Evolutionary conservation across 768 basidiomycete genomes (phyloP).

Genomic region (Peribolospora baueri): DNA sequence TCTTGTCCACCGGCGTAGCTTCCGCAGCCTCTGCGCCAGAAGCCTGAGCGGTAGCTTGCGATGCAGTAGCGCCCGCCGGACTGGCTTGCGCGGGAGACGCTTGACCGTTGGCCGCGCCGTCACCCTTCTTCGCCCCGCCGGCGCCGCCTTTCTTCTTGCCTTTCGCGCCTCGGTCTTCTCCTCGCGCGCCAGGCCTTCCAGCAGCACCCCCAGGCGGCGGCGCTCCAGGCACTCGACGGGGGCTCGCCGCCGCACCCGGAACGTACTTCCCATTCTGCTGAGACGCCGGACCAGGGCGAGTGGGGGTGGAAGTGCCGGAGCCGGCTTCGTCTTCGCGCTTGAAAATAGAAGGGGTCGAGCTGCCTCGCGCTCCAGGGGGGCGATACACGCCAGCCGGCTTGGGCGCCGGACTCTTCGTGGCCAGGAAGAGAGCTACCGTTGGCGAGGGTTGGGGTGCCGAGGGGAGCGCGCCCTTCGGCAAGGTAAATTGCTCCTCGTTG

Average conservation of each 20-base stretch:
- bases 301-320: too few species aligned
- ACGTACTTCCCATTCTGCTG: too few species aligned
- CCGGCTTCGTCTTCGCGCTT: slow-evolving; percentile 64
- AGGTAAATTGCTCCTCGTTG: slow-evolving; percentile 31
- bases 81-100: background rate
- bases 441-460: slow-evolving; percentile 29
- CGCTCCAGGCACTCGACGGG: too few species aligned
- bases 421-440: slow-evolving; percentile 13
- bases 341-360: slow-evolving; percentile 65
- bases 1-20: slow-evolving; percentile 50
- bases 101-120: background rate
- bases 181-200: too few species aligned
- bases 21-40: slow-evolving; percentile 21
- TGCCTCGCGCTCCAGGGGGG: slow-evolving; percentile 75
- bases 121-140: background rate
- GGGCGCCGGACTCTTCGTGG: slow-evolving; percentile 16
- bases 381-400: slow-evolving; percentile 48
- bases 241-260: too few species aligned
- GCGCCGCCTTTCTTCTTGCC: background rate
- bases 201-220: too few species aligned
- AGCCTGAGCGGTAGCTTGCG: background rate
- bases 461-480: slow-evolving; percentile 40
- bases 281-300: too few species aligned
- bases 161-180: too few species aligned
- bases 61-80: background rate